Evolutionary conservation across 208 protist species (phyloP).

Genomic region (Borovskyia barvae): DNA sequence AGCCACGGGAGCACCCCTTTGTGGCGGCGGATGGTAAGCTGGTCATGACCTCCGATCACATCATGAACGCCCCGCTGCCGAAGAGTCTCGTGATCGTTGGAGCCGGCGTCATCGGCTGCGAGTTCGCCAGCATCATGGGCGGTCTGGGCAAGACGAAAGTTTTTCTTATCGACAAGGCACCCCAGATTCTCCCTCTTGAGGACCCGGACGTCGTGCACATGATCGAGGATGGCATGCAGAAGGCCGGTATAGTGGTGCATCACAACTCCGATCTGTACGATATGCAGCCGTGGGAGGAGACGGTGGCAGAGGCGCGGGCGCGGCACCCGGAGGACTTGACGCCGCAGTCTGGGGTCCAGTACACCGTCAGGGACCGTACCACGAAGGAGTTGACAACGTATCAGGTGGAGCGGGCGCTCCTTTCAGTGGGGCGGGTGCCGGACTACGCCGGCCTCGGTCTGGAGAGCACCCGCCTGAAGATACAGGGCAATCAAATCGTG

Average conservation of each 20-base stretch:
- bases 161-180: slow-evolving; percentile 61
- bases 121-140: slow-evolving; percentile 76
- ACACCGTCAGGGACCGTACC: slow-evolving; percentile 66
- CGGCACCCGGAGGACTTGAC: slow-evolving; percentile 15
- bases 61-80: slow-evolving; percentile 69
- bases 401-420: slow-evolving; percentile 71
- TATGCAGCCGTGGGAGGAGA: slow-evolving; percentile 62
- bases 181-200: slow-evolving; percentile 66
- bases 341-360: slow-evolving; percentile 53
- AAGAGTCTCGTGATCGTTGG: slow-evolving; percentile 76
- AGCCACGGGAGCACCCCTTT: slow-evolving; percentile 55
- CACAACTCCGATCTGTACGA: slow-evolving; percentile 74
- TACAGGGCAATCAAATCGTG: slow-evolving; percentile 37
- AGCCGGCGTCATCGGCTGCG: slow-evolving; percentile 68
- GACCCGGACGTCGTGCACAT: slow-evolving; percentile 56
- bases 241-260: slow-evolving; percentile 58
- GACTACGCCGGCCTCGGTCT: slow-evolving; percentile 66
- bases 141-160: slow-evolving; percentile 74
- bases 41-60: slow-evolving; percentile 68
- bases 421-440: slow-evolving; percentile 57
- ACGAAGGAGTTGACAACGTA: slow-evolving; percentile 53
- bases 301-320: slow-evolving; percentile 13
- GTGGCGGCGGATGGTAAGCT: slow-evolving; percentile 44
- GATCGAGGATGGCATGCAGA: slow-evolving; percentile 45
- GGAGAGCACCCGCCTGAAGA: slow-evolving; percentile 47